Base-by-base conservation (phyloP, 768 basidiomycete species). In the Mycena leptocephala region DNA sequence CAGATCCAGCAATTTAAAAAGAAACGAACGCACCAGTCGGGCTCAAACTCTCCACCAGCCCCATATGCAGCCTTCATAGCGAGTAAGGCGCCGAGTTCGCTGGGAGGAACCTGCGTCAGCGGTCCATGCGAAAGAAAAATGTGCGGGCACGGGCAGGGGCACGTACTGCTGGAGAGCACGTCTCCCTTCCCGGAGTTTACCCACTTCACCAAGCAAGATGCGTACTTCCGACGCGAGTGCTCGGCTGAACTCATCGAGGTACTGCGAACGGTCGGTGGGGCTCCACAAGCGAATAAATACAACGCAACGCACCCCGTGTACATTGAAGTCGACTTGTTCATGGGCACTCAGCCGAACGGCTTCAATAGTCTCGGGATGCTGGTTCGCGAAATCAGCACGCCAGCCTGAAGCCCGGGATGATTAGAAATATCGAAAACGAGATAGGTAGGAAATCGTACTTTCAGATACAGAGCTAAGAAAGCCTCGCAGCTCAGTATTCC, bases 221-320 rank as follows among this genome's bases (percentile, higher is more conserved):
- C 95, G 92, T 10, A 97, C 95, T 86, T 97, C 95, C 20, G 90
- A 88, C 2, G 95, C 95, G 61, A 96, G 85, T 1, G 95, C 93
- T 82, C 92, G 94, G 83, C 95, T 96, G 85, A 97, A 97, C 72
- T 96, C 95, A 74, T 97, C 94, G 18, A 97, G 89, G 82, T 97
- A 96, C 94, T 95, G 66, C 61, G 58, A 20, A 65, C 39, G 20
- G 14, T 74, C 32, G 78, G 43, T 7, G 68, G 43, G n/a, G 72
- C 48, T 48, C 14, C 39, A 32, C 20, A n/a, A 20, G 28, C 22
- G 8, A 63, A 51, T 11, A 18, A 39, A 59, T 16, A 2, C 2
- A 41, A 48, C n/a, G n/a, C n/a, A 41, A 55, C 61, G 24, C 85
- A 96, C 95, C 28, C 91, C 91, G 88, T 95, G 93, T 18, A 97